phyloP scores from a whole-genome alignment of 352 stramenopile genomes.

The Peronospora farinosa region DNA sequence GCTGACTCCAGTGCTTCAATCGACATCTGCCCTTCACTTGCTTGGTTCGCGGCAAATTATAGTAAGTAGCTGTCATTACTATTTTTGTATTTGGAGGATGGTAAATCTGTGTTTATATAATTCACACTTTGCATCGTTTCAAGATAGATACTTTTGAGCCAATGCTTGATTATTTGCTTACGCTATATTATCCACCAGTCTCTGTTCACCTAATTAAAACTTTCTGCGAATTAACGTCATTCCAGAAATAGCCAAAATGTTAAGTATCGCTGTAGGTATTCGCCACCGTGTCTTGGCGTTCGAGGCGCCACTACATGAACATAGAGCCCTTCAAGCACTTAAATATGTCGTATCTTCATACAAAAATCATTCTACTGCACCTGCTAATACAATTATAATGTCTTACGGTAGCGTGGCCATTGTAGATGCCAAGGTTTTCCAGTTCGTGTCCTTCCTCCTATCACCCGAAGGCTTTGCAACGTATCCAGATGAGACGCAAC shows the following conservation, averaged over 20 bases:
- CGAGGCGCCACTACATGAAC: constrained; percentile 36
- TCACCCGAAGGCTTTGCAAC: constrained; percentile 11
- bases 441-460: constrained; percentile 28
- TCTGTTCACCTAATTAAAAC: neutral
- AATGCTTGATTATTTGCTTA: neutral
- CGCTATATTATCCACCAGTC: constrained; percentile 5
- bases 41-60: constrained; percentile 77
- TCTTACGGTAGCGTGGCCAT: constrained; percentile 30
- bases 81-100: constrained; percentile 30
- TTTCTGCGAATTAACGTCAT: constrained; percentile 19
- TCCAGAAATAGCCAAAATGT: constrained; percentile 14
- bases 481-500: constrained; percentile 27
- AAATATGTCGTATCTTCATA: constrained; percentile 7
- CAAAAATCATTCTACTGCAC: neutral
- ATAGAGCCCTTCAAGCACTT: constrained; percentile 15
- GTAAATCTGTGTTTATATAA: constrained; percentile 88
- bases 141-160: constrained; percentile 5
- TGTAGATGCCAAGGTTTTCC: constrained; percentile 33
- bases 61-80: constrained; percentile 77
- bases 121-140: constrained; percentile 52
- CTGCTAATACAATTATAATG: neutral
- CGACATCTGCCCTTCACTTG: constrained; percentile 63
- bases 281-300: constrained; percentile 37
- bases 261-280: constrained; percentile 29
- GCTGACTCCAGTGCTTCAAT: constrained; percentile 65